These are phyloP conservation scores for Glarea lozoyensis DNA, from an alignment of 495 filamentous ascomycete genomes.

Conservation along the genomic window DNA sequence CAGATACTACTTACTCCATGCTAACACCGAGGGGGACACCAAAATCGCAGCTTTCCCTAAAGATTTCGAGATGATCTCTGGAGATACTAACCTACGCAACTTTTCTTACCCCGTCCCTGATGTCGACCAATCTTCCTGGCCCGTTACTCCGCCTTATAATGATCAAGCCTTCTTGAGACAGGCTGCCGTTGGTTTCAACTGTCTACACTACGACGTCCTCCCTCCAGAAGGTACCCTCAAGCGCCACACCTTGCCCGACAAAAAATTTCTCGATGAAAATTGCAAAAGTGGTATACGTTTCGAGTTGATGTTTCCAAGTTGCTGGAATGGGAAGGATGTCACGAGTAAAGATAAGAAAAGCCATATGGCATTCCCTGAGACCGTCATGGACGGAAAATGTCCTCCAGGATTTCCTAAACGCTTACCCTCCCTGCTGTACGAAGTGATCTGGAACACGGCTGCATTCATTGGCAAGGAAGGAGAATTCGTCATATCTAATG, in stretches of 20 bases:
- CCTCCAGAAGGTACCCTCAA: slow-evolving; percentile 60
- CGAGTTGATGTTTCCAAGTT: slow-evolving; percentile 65
- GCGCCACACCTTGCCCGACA: slow-evolving; percentile 73
- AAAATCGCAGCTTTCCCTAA: slow-evolving; percentile 68
- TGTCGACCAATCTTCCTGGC: slow-evolving; percentile 64
- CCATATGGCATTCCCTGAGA: slow-evolving; percentile 63
- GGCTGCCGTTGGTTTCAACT: slow-evolving; percentile 88
- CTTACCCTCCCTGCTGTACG: slow-evolving; percentile 69
- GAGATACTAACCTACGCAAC: slow-evolving; percentile 57
- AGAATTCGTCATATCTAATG: slow-evolving; percentile 72
- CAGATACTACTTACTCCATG: slow-evolving; percentile 69
- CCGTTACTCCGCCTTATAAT: slow-evolving; percentile 34
- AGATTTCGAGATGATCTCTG: slow-evolving; percentile 80
- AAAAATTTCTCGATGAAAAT: slow-evolving; percentile 65
- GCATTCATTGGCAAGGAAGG: slow-evolving; percentile 58
- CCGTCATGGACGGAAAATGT: slow-evolving; percentile 69
- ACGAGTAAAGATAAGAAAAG: slow-evolving; percentile 30
- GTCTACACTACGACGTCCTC: slow-evolving; percentile 64
- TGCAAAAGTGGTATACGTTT: slow-evolving; percentile 65
- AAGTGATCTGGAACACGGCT: slow-evolving; percentile 78
- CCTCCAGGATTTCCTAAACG: slow-evolving; percentile 63
- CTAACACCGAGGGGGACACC: slow-evolving; percentile 34
- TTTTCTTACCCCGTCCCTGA: slow-evolving; percentile 64
- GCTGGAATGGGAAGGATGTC: slow-evolving; percentile 61
- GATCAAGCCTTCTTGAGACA: slow-evolving; percentile 62